Base-by-base conservation (phyloP, 805 yeast genomes). In the Wickerhamomyces bisporus region DNA sequence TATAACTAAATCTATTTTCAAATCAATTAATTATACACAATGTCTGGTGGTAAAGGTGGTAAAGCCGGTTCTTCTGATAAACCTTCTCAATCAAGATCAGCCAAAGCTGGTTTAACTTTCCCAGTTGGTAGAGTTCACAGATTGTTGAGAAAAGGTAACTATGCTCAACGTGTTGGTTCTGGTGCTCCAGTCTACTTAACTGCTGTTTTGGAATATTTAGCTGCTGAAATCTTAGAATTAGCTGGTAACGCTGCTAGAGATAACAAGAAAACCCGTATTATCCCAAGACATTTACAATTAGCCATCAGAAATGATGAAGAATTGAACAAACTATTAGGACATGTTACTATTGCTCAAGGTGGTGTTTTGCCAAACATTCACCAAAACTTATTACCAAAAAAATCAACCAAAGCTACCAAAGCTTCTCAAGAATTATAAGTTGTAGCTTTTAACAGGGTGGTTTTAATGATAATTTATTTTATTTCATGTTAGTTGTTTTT, bases 71-170 rank as follows among this genome's bases (percentile, higher is more conserved):
- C 95, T 55, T 70, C 94, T 58, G 89, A 87, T 66, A 91, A 91
- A 74, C 88, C 95, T 61, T 83, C 97, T 64, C 93, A 91, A 75
- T 85, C 97, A 41, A 87, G 98, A 81, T 91, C 98, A 56, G 82
- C 96, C 50, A 91, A 88, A 78, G 97, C 98, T 64, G 98, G 97
- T 70, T 80, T 91, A 64, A 86, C 95, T 60, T 91, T 91, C 94
- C 98, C 98, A 75, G 98, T 91, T 55, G 98, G 98, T 70, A 89
- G 98, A 81, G 93, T 91, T 57, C 96, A 91, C 78, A 82, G 97
- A 75, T 78, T 89, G 58, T 73, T 91, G 63, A 86, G 95, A 81
- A 87, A 84, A 73, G 96, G 96, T 67, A 86, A 89, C 82, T 86
- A 91, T 75, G 95, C 97, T 62, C 95, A 89, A 75, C 83, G 98